Evolutionary conservation across 345 rosid genomes (phyloP), one percentile per base, ranked within the genome.

Genomic region (Ceriops decandra): DNA sequence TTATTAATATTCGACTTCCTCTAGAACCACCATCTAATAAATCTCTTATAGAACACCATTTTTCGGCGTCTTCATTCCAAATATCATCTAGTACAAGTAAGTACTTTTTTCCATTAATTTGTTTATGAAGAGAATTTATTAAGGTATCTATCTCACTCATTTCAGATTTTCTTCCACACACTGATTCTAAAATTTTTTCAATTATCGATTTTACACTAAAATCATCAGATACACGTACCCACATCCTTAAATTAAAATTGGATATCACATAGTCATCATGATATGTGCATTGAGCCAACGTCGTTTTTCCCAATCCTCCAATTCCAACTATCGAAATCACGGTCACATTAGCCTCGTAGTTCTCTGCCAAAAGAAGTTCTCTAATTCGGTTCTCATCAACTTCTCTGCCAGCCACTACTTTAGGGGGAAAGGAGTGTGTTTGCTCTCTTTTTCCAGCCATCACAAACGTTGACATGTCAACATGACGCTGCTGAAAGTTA

Each of bases 271-370:
- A 10, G 27, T 71, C 71, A 64, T 71, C 82, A 47, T 68, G 64
- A 42, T 60, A 74, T 4, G 59, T 57, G 2, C 24, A 6, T 33
- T 78, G 75, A 42, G 82, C 78, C 5, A 59, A 47, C 4, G 73
- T 66, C 2, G 73, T 78, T 60, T 78, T 78, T 7, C 78, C 78
- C 42, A 73, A 47, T 2, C 81, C 75, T 7, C 77, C 78, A 13
- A 66, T 57, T 35, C 75, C 81, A 62, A 78, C 59, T 24, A 78
- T 66, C 2, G 78, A 71, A 22, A 74, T 26, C 21, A 74, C 67
- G 0, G 77, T 57, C 42, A 74, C 78, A 53, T 54, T 53, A 1
- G 1, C 60, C 61, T 10, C 8, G 16, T 0, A 6, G 5, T 60
- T 19, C 6, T 27, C 16, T 5, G 38, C 38, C 30, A 74, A n/a